Base-by-base conservation (phyloP, 2,329 filamentous ascomycete species). In the Cladobotryum mycophilum region DNA sequence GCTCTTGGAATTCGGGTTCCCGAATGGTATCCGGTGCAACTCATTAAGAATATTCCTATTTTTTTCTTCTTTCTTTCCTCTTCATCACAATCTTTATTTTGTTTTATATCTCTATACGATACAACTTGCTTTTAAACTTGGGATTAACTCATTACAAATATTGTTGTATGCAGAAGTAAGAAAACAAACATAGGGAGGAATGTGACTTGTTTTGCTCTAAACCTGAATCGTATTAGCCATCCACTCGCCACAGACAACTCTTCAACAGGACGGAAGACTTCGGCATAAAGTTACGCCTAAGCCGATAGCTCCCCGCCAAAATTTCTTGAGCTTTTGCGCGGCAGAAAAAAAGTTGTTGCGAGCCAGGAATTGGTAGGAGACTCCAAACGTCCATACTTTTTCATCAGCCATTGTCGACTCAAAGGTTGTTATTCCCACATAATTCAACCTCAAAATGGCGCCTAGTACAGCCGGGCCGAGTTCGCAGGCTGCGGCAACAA, bases 291-390 rank as follows among this genome's bases (percentile, higher is more conserved):
- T 58, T 54, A 37, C 30, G 46, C 56, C 56, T 48, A 42, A 3
- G 25, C 56, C 54, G 52, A 33, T 9, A 17, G 22, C 52, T 52
- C 51, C 53, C 49, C 52, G 50, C 55, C 51, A 51, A 53, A 50
- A 46, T 48, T 49, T 54, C 37, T 15, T 38, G 52, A 40, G 15
- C 25, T 36, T 30, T 38, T 25, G 47, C 37, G 30, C 13, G 45
- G 46, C 54, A 56, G 58, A 58, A 60, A 51, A 65, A 60, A 63
- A 63, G 38, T 38, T 48, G 36, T 8, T 30, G 25, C 25, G 25
- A 30, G 25, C 25, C 25, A 30, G 25, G 40, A 42, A 20, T 41
- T 44, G 7, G 41, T 38, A 15, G 22, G 45, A 46, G 40, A n/a
- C 34, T 17, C 41, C 30, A 40, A 37, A 41, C 45, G 45, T 43